Evolutionary conservation across 2,329 filamentous ascomycete species (phyloP), one percentile per base, ranked within the genome.

Genomic region (Zasmidium angulare): DNA sequence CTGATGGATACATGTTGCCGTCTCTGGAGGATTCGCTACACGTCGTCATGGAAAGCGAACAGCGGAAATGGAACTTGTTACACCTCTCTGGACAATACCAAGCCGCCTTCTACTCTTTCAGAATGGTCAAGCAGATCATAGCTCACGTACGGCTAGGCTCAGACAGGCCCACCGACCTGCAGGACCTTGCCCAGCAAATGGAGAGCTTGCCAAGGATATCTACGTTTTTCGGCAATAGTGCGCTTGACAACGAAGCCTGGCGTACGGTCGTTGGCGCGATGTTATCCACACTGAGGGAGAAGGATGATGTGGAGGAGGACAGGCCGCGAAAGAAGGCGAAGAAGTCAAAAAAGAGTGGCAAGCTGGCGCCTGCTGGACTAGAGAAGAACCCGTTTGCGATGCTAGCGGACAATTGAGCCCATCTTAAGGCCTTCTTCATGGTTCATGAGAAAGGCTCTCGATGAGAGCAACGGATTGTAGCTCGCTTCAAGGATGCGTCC

Each of bases 321-420:
- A 97, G 77, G 50, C 54, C 51, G 19, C 49, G 62, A 23, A 66
- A 65, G 54, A 62, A 93, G 78, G 51, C 55, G 14, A 65, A 64
- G 19, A 98, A 83, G 73, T 96, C 97, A 52, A 96, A 78, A 71
- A 96, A 90, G 74, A 97, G 97, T 68, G 43, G 12, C 23, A 46
- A 52, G 22, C 36, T 21, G 26, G 3, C 23, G 22, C 21, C 36
- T 43, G 36, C 36, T 43, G 22, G 29, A 4, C 29, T 64, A 29
- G 59, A 50, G 17, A 40, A 55, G 43, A 66, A 66, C 50, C 58
- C 57, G 20, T 66, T 65, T 47, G 64, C 62, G 6, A 56, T 65
- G 62, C 59, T 66, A n/a, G 56, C 50, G 21, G 62, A 64, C 4
- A n/a, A 49, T 21, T 46, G 54, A 56, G 36, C 3, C 3, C 12